Evolutionary conservation across 805 yeast genomes (phyloP).

Genomic region (Myxozyma neotropica): DNA sequence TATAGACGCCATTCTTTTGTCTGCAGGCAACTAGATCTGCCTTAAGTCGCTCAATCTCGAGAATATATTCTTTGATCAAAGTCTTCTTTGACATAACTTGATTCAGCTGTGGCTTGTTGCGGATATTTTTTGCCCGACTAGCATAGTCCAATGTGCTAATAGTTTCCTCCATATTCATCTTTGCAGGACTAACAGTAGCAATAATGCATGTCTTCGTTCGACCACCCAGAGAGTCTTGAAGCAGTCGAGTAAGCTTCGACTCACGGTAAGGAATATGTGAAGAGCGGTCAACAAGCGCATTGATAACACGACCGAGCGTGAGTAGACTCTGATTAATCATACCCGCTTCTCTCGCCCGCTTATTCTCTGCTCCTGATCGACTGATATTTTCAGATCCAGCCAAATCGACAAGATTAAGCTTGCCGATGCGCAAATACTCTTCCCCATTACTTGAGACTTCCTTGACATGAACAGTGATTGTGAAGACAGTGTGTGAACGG

Average conservation of each 20-base stretch:
- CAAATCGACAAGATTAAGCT: conserved; percentile 83
- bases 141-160: conserved; percentile 86
- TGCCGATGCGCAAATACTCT: conserved; percentile 58
- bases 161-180: conserved; percentile 76
- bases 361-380: conserved; percentile 83
- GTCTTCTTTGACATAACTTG: conserved; percentile 62
- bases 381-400: conserved; percentile 94
- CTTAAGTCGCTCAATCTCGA: conserved; percentile 58
- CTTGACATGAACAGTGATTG: conserved; percentile 62
- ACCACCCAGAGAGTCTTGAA: conserved; percentile 88
- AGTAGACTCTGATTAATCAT: conserved; percentile 85
- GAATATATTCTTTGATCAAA: conserved; percentile 55
- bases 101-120: conserved; percentile 69
- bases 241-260: conserved; percentile 73
- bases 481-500: conserved; percentile 78
- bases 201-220: conserved; percentile 82
- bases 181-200: conserved; percentile 86
- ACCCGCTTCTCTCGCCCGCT: conserved; percentile 91
- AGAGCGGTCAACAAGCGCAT: conserved; percentile 62
- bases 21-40: conserved; percentile 66
- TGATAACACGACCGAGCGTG: conserved; percentile 87
- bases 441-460: conserved; percentile 54
- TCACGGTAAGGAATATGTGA: conserved; percentile 85
- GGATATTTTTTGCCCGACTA: conserved; percentile 78
- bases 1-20: conserved; percentile 65